These are phyloP conservation scores for Diaporthe caulivora DNA, from an alignment of 2,329 filamentous ascomycete genomes.

Conservation along the genomic window DNA sequence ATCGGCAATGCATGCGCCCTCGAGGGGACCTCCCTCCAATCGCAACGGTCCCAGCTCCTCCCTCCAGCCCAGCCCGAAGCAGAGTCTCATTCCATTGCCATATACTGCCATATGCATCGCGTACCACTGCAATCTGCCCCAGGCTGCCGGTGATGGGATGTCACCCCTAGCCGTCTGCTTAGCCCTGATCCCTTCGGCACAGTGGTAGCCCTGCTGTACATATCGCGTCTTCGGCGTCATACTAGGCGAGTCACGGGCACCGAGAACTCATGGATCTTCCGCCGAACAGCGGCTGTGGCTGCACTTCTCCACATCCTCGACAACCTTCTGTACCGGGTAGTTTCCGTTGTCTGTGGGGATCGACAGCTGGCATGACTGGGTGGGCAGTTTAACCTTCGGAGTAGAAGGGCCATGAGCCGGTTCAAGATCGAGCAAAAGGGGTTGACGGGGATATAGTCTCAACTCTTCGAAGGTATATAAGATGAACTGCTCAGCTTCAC, in stretches of 20 bases:
- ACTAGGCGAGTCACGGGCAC: constrained; percentile 1
- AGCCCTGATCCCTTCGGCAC: not conserved
- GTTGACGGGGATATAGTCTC: constrained; percentile 1
- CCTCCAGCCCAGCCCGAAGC: not conserved
- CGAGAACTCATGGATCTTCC: not conserved
- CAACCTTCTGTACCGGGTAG: constrained; percentile 5
- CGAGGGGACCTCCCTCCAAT: constrained; percentile 20
- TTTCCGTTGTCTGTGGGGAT: constrained; percentile 16
- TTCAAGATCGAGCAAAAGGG: not conserved
- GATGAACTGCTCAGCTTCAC: not conserved
- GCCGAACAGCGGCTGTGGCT: constrained; percentile 14
- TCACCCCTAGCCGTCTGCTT: constrained; percentile 12
- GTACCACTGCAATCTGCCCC: constrained; percentile 29
- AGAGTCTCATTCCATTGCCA: constrained; percentile 24
- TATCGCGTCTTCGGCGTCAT: constrained; percentile 13
- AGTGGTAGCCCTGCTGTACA: not conserved
- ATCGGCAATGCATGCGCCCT: constrained; percentile 26
- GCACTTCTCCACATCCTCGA: constrained; percentile 18
- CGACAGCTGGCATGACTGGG: constrained; percentile 17
- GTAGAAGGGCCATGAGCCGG: constrained; percentile 21
- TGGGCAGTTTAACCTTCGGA: constrained; percentile 33
- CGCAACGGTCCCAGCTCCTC: constrained; percentile 16
- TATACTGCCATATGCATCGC: constrained; percentile 15
- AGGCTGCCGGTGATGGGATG: constrained; percentile 11
- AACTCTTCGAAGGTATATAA: constrained; percentile 26